Percentiles rank a stretch among this genome's conserved stretches.
Conservation (phyloP, 2,329 filamentous ascomycete genomes). For the Albifimbria verrucaria region DNA sequence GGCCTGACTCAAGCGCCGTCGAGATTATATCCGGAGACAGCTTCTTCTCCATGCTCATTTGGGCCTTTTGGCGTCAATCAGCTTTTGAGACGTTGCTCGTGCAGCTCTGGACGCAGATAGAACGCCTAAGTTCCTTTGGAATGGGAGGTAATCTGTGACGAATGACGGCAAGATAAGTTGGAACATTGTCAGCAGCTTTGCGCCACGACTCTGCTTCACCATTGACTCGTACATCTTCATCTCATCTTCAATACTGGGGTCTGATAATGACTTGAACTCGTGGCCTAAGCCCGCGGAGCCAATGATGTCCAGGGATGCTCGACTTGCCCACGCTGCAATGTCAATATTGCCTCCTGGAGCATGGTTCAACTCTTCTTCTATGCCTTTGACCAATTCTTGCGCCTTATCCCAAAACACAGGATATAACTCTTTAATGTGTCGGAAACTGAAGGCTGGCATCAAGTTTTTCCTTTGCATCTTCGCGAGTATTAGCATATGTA, state of each 20-base stretch:
- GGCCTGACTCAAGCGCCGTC: constrained; percentile 24
- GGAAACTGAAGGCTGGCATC: background rate
- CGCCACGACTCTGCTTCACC: constrained; percentile 23
- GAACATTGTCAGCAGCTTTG: constrained; percentile 8
- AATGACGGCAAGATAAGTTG: constrained; percentile 12
- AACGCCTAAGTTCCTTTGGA: constrained; percentile 13
- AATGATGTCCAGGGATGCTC: constrained; percentile 30
- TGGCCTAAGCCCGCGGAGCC: constrained; percentile 28
- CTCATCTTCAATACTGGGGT: constrained; percentile 26
- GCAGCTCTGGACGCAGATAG: constrained; percentile 10
- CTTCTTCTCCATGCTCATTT: constrained; percentile 18
- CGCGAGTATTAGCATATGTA: background rate
- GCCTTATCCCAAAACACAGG: background rate
- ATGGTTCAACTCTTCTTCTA: background rate
- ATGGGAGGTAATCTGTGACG: constrained; percentile 12
- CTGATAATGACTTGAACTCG: constrained; percentile 27
- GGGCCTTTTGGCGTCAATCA: constrained; percentile 28
- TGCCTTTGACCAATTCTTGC: background rate
- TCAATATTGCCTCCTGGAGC: background rate
- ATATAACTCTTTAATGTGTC: background rate
- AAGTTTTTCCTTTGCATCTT: background rate
- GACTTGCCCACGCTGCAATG: constrained; percentile 12
- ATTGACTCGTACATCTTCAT: constrained; percentile 20
- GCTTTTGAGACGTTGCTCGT: constrained; percentile 18
- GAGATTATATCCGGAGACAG: constrained; percentile 33